Conservation (phyloP, 768 basidiomycete species). For the Phylloporus sp. region DNA sequence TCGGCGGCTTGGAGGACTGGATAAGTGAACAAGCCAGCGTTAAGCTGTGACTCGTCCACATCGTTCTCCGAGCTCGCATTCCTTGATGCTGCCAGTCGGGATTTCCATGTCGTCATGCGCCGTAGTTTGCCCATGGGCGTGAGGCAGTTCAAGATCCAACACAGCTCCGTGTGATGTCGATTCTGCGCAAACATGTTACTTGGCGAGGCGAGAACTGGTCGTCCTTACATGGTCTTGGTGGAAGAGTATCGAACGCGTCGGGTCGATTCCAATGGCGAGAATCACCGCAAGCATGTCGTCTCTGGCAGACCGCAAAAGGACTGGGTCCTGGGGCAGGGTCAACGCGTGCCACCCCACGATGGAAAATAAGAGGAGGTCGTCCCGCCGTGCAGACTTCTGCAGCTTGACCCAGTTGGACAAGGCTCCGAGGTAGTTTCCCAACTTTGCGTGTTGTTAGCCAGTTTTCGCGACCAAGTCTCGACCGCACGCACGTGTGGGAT, state of each 20-base stretch:
- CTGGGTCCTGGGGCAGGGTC: constrained; percentile 84
- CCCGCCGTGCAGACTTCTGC: constrained; percentile 52
- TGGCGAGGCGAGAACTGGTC: neutral
- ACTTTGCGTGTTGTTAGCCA: constrained; percentile 39
- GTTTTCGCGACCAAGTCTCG: neutral
- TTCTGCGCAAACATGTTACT: constrained; percentile 45
- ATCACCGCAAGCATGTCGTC: constrained; percentile 77
- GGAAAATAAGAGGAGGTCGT: constrained; percentile 72
- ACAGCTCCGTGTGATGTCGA: constrained; percentile 75
- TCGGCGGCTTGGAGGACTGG: constrained; percentile 94
- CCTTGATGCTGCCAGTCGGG: constrained; percentile 65
- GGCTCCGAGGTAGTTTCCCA: constrained; percentile 93
- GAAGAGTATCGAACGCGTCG: constrained; percentile 67
- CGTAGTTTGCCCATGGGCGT: constrained; percentile 78
- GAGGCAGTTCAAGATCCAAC: constrained; percentile 86
- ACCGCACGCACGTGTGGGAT: constrained; percentile 67
- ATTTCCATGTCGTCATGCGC: constrained; percentile 98
- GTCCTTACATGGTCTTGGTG: constrained; percentile 80
- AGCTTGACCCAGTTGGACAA: constrained; percentile 84
- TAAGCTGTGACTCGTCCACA: constrained; percentile 75
- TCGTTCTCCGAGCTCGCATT: constrained; percentile 73
- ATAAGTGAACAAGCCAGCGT: constrained; percentile 85
- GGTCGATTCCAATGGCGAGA: constrained; percentile 82
- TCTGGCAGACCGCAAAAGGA: constrained; percentile 53
- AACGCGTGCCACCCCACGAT: constrained; percentile 94